Conservation (phyloP, 305 asterid species). For the Fraxinus ornus region DNA sequence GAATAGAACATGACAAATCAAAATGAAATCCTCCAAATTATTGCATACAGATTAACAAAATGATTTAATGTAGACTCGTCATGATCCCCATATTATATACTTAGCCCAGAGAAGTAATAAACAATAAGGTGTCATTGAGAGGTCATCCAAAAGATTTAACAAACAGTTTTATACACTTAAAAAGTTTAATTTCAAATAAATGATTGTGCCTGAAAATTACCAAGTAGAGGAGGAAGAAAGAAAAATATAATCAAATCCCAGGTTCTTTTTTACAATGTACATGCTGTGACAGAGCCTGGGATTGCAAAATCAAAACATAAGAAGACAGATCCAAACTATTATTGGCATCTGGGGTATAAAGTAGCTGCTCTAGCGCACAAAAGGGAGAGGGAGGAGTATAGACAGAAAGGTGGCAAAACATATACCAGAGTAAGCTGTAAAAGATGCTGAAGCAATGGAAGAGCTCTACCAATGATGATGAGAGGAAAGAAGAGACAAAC, state of each 20-base stretch:
- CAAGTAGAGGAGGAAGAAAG: not conserved
- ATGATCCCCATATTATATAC: not conserved
- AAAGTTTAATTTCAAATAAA: not conserved
- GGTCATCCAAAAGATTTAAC: not conserved
- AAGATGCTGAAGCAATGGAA: not conserved
- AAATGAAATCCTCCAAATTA: not conserved
- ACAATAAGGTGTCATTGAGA: not conserved
- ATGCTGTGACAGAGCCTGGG: not conserved
- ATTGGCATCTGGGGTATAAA: not conserved
- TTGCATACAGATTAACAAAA: not conserved
- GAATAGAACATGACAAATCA: constrained; percentile 19
- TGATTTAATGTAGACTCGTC: not conserved
- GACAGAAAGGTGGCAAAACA: not conserved
- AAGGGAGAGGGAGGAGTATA: not conserved
- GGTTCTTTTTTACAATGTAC: not conserved
- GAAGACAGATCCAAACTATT: not conserved
- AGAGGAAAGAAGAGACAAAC: not conserved
- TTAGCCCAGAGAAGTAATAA: not conserved
- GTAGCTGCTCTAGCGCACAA: not conserved
- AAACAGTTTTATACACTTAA: not conserved
- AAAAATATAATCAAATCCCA: not conserved
- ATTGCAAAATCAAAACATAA: not conserved
- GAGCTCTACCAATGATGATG: not conserved
- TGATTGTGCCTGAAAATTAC: not conserved
- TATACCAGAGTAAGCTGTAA: not conserved